phyloP scores from a whole-genome alignment of 192 early-diverging fungal genomes.

The Tieghemiomyces parasiticus region DNA sequence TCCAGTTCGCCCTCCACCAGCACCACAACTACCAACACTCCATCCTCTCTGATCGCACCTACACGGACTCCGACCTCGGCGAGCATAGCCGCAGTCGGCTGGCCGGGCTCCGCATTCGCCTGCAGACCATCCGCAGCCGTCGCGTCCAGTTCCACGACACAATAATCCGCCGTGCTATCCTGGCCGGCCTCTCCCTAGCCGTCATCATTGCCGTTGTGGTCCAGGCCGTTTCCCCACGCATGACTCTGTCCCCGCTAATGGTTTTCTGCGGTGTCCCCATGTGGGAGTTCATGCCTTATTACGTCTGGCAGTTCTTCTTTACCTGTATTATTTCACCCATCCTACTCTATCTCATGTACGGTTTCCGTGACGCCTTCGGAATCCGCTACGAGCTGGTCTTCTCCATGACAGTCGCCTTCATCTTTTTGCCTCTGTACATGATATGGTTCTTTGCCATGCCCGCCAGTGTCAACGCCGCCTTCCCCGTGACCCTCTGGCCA shows the following conservation, averaged over 20 bases:
- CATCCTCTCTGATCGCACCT: neutral
- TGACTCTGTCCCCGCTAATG: neutral
- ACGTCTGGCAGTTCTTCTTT: conserved; percentile 16
- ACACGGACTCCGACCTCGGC: neutral
- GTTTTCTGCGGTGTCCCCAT: neutral
- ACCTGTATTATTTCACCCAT: conserved; percentile 30
- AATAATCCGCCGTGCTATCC: conserved; percentile 13
- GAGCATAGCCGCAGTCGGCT: neutral
- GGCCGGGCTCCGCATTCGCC: neutral
- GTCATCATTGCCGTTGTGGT: conserved; percentile 13
- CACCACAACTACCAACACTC: neutral
- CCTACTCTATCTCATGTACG: conserved; percentile 28
- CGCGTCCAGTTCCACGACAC: conserved; percentile 12
- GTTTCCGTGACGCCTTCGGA: conserved; percentile 34
- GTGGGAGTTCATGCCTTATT: conserved; percentile 11
- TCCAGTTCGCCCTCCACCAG: neutral
- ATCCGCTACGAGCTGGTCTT: conserved; percentile 38
- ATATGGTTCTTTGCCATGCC: conserved; percentile 18
- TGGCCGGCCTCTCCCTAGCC: conserved; percentile 17
- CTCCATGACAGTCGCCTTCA: conserved; percentile 24
- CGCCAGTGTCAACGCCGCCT: neutral
- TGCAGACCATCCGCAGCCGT: neutral
- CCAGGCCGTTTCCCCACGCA: neutral
- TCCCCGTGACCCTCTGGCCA: neutral
- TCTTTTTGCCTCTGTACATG: conserved; percentile 23